Evolutionary conservation across 2,329 filamentous ascomycete genomes (phyloP), one percentile per base, ranked within the genome.

Genomic region (Didymella keratinophila): DNA sequence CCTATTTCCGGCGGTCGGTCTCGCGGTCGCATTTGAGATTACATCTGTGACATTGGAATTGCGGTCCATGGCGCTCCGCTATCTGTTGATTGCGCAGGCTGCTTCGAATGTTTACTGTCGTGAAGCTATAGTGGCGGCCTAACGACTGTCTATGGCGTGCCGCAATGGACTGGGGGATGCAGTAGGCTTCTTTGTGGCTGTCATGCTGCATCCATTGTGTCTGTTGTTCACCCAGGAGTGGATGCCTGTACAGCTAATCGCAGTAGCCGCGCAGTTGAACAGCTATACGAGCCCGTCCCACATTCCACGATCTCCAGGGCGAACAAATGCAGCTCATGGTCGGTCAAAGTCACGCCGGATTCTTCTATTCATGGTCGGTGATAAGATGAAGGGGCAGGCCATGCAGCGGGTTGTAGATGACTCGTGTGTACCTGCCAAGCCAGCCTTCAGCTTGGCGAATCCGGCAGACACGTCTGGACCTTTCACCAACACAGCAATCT

Each of bases 371-470:
- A 41, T 3, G 32, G 28, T 36, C 28, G 16, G 39, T 7, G 28
- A 28, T 50, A 20, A 54, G 41, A 58, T 58, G 50, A 54, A 54
- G 36, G 50, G 56, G 39, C 32, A 39, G 30, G 5, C n/a, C 43
- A 21, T 34, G 28, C 52, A 48, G 55, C 18, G 20, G 49, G 43
- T 18, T n/a, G 20, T 30, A 4, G 12, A 43, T 58, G 56, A 58
- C 45, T 54, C 50, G 56, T 7, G 23, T 25, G 23, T 25, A 25
- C 23, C 41, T 52, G 54, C 47, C 47, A 57, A 57, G 54, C 12
- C 14, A 18, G 23, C 8, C 8, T 45, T 14, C 10, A 12, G 37
- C 50, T 58, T 58, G 50, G 56, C 50, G 25, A n/a, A 7, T 18
- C 23, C 23, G 23, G 23, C 23, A 25, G 23, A 7, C 23, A 25